Percentiles rank a stretch among this genome's conserved stretches.
Conservation (phyloP, 805 yeast species). For the Lachancea lanzarotensis region DNA sequence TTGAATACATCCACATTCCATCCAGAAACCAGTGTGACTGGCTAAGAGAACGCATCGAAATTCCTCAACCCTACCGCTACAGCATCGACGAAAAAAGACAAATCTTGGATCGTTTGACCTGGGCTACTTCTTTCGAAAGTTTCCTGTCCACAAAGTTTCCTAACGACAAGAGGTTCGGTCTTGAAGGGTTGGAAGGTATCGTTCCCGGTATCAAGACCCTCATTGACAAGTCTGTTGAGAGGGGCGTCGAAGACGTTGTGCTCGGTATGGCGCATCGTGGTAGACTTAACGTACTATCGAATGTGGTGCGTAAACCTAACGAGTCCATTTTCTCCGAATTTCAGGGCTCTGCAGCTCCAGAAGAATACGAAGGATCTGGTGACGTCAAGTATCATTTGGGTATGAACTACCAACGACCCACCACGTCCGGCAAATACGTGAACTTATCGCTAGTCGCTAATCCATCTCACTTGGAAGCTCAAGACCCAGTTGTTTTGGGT, state of each 20-base stretch:
- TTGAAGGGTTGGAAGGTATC: constrained; percentile 96
- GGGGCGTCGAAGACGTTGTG: constrained; percentile 91
- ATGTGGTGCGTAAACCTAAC: constrained; percentile 97
- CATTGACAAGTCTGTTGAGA: constrained; percentile 87
- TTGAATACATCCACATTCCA: constrained; percentile 95
- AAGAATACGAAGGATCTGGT: constrained; percentile 83
- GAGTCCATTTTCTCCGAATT: constrained; percentile 97
- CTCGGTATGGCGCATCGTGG: constrained; percentile 99
- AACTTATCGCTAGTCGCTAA: constrained; percentile 95
- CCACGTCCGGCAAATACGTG: constrained; percentile 95
- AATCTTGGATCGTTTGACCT: constrained; percentile 89
- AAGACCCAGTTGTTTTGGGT: constrained; percentile 97
- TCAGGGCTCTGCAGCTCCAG: constrained; percentile 81
- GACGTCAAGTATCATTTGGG: constrained; percentile 99
- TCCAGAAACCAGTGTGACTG: constrained; percentile 94
- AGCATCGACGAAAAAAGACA: constrained; percentile 88
- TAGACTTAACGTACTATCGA: constrained; percentile 93
- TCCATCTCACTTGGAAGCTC: constrained; percentile 98
- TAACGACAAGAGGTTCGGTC: constrained; percentile 95
- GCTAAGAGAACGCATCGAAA: constrained; percentile 95
- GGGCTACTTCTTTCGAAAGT: constrained; percentile 92
- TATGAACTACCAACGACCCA: constrained; percentile 98
- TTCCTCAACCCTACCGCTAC: constrained; percentile 79
- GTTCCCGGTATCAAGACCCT: constrained; percentile 96
- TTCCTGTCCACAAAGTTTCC: constrained; percentile 95